A percentile compares a stretch with the other conserved stretches of the same genome.
Evolutionary conservation across 371 early-diverging fungal genomes (phyloP).

Genomic region (Apophysomyces trapeziformis): DNA sequence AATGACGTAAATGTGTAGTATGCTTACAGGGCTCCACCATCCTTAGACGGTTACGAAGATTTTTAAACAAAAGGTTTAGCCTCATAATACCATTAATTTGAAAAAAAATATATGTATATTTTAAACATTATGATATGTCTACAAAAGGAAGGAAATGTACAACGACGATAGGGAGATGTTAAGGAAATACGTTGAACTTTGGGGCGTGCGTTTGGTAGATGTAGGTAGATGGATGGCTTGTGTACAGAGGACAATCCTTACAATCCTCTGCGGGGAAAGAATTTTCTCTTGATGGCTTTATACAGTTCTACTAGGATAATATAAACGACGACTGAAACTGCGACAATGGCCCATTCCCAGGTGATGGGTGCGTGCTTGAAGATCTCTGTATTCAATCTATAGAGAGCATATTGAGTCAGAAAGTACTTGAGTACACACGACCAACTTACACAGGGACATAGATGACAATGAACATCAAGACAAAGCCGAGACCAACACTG

Average conservation of each 20-base stretch:
- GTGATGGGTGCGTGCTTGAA: constrained; percentile 70
- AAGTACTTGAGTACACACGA: background rate
- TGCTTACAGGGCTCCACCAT: background rate
- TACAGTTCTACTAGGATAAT: constrained; percentile 62
- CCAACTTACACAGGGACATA: constrained; percentile 63
- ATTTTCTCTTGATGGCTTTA: constrained; percentile 45
- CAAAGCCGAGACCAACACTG: constrained; percentile 56
- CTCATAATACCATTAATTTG: constrained; percentile 1
- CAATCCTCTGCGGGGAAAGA: constrained; percentile 14
- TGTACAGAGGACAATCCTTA: background rate
- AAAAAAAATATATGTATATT: constrained; percentile 1
- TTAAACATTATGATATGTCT: background rate
- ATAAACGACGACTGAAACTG: constrained; percentile 61
- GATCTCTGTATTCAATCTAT: constrained; percentile 61
- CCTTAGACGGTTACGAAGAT: constrained; percentile 31
- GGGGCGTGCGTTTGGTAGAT: background rate
- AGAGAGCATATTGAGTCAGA: background rate
- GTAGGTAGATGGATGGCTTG: background rate
- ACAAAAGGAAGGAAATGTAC: constrained; percentile 1
- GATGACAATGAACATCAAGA: constrained; percentile 61
- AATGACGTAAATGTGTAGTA: too few species aligned
- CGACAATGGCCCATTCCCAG: constrained; percentile 82
- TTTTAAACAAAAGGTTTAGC: constrained; percentile 14
- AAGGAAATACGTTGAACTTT: background rate
- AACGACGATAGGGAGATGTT: constrained; percentile 1